Evolutionary conservation across 306 rosid genomes (phyloP).

Genomic region (Vicia faba): DNA sequence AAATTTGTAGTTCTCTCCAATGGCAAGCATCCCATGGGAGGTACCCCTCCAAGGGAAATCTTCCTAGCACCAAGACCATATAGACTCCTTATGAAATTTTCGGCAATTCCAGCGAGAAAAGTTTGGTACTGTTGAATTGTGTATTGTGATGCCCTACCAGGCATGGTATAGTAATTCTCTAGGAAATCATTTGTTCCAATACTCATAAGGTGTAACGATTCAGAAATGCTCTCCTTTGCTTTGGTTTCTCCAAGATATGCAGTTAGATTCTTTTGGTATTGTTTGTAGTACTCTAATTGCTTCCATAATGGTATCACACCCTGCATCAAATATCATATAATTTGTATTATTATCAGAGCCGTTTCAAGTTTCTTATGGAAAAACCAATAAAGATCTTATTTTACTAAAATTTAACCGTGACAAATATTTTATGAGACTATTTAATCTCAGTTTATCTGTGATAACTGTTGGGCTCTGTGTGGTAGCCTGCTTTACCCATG

Average conservation of each 20-base stretch:
- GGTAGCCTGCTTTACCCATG: too few relatives aligned
- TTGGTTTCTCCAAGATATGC: conserved; percentile 53
- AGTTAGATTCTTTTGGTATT: conserved; percentile 61
- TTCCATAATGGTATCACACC: conserved; percentile 85
- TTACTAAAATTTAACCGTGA: too few relatives aligned
- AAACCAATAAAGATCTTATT: too few relatives aligned
- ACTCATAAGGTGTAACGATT: conserved; percentile 67
- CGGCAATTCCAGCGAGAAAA: conserved; percentile 65
- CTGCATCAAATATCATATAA: conserved; percentile 46
- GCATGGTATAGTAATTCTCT: conserved; percentile 75
- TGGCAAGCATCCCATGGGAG: conserved; percentile 98
- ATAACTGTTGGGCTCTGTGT: too few relatives aligned
- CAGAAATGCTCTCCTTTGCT: conserved; percentile 52
- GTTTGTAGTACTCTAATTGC: conserved; percentile 74
- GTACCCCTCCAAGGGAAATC: conserved; percentile 84
- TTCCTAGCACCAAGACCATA: conserved; percentile 77
- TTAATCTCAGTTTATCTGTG: too few relatives aligned
- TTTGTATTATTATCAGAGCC: neutral
- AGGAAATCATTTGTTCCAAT: conserved; percentile 90
- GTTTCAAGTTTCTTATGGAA: too few relatives aligned
- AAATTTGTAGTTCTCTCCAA: conserved; percentile 74
- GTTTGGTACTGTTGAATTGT: conserved; percentile 53
- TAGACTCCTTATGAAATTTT: conserved; percentile 57
- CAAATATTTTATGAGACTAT: too few relatives aligned
- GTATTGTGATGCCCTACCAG: conserved; percentile 55